A percentile compares a stretch with the other conserved stretches of the same genome.
These are phyloP conservation scores for Saururus chinensis DNA, from an alignment of 164 flowering plant species.

Conservation along the genomic window DNA sequence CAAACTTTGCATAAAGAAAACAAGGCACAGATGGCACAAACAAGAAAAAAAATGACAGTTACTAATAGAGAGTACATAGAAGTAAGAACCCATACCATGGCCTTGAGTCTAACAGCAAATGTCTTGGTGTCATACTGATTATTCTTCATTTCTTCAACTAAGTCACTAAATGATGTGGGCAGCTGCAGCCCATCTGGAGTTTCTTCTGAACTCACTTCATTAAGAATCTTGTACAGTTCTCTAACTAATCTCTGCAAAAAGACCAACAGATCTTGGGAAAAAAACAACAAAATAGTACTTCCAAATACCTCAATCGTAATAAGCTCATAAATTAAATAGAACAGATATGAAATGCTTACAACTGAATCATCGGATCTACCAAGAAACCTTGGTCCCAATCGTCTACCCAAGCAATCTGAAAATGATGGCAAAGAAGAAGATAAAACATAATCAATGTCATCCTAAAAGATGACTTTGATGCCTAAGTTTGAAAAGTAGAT, in stretches of 20 bases:
- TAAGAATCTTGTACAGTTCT: conserved; percentile 70
- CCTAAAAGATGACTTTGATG: neutral
- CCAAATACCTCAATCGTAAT: neutral
- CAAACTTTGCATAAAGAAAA: too few species aligned
- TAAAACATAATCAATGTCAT: neutral
- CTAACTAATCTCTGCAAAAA: conserved; percentile 60
- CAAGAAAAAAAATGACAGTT: too few species aligned
- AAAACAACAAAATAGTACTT: neutral
- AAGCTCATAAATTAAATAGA: neutral
- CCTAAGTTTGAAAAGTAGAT: too few species aligned
- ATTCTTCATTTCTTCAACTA: conserved; percentile 73
- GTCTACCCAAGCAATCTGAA: conserved; percentile 92
- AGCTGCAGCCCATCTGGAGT: conserved; percentile 65
- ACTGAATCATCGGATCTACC: conserved; percentile 77
- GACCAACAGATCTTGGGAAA: conserved; percentile 13
- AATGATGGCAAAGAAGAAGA: conserved; percentile 1
- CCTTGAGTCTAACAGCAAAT: conserved; percentile 63
- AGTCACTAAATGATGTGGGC: conserved; percentile 61
- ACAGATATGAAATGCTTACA: conserved; percentile 29
- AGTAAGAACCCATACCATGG: conserved; percentile 50
- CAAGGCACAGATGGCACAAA: too few species aligned
- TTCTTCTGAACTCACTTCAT: conserved; percentile 66
- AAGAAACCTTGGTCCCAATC: conserved; percentile 84
- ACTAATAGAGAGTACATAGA: neutral
- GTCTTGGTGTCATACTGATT: conserved; percentile 72